Base-by-base conservation (phyloP, 176 grass and related monocot species). In the Pontederia crassipes region DNA sequence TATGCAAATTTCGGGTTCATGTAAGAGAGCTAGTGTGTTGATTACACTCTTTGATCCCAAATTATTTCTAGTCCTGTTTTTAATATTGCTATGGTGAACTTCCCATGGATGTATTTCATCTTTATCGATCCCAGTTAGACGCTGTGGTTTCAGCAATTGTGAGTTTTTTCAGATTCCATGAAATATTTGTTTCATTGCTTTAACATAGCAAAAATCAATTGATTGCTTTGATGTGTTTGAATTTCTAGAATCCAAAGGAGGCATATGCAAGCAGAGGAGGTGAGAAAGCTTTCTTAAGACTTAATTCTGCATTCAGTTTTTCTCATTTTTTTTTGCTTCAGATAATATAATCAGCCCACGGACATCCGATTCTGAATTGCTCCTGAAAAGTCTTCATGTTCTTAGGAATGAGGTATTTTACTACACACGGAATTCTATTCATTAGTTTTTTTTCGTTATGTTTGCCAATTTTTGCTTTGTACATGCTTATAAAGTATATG, bases 181-280 rank as follows among this genome's bases (percentile, higher is more conserved):
- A 45, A 55, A 27, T 27, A 66, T 68, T 20, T 1, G 28, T 45
- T 55, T 67, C 14, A 24, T 77, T 40, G 32, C 45, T 64, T 46
- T 53, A 70, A 47, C 64, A 48, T 71, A 10, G 52, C 65, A 73
- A 81, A 28, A 52, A 20, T 49, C 57, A 11, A 16, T 51, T 40
- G 52, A 14, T 35, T 28, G 40, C 15, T 40, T 40, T 61, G 2
- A 59, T 40, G 28, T 46, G 52, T 69, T 59, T 26, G 7, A 11
- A 29, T 24, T 80, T 67, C 8, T 85, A 97, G 92, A 70, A 97
- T 85, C 87, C 83, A 73, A 82, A 85, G 47, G 92, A 97, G 85
- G 87, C 87, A 61, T 81, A 97, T 81, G 92, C 92, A 78, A 87
- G 86, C 85, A 85, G 92, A 79, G 92, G 92, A 90, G 87, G 86